Conservation (phyloP, 164 flowering plant genomes). For the Macadamia tetraphylla region DNA sequence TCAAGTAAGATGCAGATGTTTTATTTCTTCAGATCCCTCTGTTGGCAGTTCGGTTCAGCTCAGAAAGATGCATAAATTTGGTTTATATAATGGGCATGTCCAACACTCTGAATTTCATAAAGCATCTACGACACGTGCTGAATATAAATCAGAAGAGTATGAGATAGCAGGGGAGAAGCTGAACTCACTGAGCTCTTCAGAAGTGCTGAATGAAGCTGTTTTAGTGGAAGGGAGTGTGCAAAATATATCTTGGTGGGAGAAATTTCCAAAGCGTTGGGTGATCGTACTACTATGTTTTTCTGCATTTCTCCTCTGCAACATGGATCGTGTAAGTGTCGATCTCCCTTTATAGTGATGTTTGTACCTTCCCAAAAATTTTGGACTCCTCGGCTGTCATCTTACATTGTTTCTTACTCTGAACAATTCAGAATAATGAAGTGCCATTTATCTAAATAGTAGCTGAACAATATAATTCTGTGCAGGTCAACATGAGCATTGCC, state of each 20-base stretch:
- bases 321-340: slow-evolving; percentile 77
- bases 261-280: slow-evolving; percentile 93
- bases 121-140: slow-evolving; percentile 35
- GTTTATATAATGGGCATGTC: slow-evolving; percentile 20
- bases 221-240: slow-evolving; percentile 32
- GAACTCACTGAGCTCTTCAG: slow-evolving; percentile 43
- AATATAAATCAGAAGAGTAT: slow-evolving; percentile 66
- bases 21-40: slow-evolving; percentile 23
- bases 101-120: slow-evolving; percentile 27
- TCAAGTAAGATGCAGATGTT: slow-evolving; percentile 29
- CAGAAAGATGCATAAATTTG: slow-evolving; percentile 26
- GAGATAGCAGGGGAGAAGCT: slow-evolving; percentile 47
- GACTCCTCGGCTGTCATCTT: not conserved
- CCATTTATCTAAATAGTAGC: not conserved
- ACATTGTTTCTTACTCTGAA: too few relatives aligned
- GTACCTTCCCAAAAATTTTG: not conserved
- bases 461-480: slow-evolving; percentile 12
- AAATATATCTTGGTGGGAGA: slow-evolving; percentile 52
- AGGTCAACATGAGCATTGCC: slow-evolving; percentile 98
- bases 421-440: not conserved
- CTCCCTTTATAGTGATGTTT: not conserved
- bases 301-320: slow-evolving; percentile 91
- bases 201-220: slow-evolving; percentile 46
- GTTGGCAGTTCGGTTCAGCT: slow-evolving; percentile 27
- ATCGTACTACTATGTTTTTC: slow-evolving; percentile 89